Conservation (phyloP, 257 asterid genomes). For the Lantana camara region DNA sequence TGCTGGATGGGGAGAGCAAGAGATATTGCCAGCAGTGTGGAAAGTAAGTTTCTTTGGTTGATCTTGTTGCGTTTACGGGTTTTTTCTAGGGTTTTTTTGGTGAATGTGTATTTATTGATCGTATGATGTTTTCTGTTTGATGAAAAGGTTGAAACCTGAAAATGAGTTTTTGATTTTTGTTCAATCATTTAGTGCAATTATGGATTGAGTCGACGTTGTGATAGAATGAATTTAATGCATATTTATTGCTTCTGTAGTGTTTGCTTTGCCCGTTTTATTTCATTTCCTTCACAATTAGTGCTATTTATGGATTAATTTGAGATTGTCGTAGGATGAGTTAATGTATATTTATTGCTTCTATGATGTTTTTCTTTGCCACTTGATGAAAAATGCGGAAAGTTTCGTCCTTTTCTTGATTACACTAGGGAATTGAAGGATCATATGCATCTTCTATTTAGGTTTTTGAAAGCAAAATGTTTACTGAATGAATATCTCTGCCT, state of each 20-base stretch:
- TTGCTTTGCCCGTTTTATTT: background rate
- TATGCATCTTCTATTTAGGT: no score
- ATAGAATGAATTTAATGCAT: constrained; percentile 1
- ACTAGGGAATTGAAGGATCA: no score
- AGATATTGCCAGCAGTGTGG: constrained; percentile 93
- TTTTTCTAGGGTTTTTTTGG: constrained; percentile 11
- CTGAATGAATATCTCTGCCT: background rate
- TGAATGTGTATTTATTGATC: background rate
- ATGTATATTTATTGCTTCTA: background rate
- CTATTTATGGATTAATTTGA: background rate
- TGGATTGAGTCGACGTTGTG: background rate
- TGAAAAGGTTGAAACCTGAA: constrained; percentile 12
- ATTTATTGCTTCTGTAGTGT: constrained; percentile 7
- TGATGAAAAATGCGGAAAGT: background rate
- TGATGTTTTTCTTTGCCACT: constrained; percentile 3
- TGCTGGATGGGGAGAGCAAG: constrained; percentile 79
- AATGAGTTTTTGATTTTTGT: constrained; percentile 6
- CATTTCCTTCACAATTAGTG: background rate
- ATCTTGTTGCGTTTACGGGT: background rate
- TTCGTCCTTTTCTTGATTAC: no score
- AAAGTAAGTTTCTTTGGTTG: constrained; percentile 36
- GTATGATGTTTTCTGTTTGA: background rate
- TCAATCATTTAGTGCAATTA: background rate
- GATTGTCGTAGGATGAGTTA: constrained; percentile 1
- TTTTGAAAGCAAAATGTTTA: no score